Base-by-base conservation (phyloP, 2,329 filamentous ascomycete species). In the Aspergillus calidoustus region DNA sequence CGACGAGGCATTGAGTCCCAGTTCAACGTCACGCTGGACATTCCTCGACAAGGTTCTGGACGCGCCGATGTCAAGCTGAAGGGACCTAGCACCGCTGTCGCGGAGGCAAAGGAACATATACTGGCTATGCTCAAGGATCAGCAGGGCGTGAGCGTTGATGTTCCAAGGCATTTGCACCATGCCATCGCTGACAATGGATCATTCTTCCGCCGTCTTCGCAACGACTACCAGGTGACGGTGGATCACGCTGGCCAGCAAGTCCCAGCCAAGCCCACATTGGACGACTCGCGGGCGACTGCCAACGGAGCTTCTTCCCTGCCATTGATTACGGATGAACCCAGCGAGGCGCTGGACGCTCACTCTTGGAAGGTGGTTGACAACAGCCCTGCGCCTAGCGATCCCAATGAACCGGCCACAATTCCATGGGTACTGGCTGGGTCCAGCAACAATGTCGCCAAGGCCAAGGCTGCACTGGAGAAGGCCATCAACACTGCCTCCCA, bases 201-300 rank as follows among this genome's bases (percentile, higher is more conserved):
- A 69, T 91, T 98, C 81, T 97, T 98, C 90, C 91, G 94, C 67
- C 90, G 88, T 71, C 87, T 99, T 47, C 89, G 91, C 66, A 93
- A 88, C 77, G 91, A 97, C 72, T 86, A 91, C 78, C 89, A 91
- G 68, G 92, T 99, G 67, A 95, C 90, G 0, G 91, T 99, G 57
- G 93, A 98, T 76, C 95, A 98, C 74, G 91, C 88, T 59, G 93
- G 93, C 49, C 88, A 95, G 63, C 81, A 89, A 60, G 82, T 91
- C 4, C 95, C 95, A 6, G 76, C 88, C 44, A 93, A 89, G 79
- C 86, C 90, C 9, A 76, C 80, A 30, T 79, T 86, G 47, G 70
- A 80, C 61, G 78, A 83, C 61, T 74, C 80, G 49, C 78, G 81
- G 59, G 76, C 78, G 63, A 84, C 86, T 23, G 82, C 83, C 44